Conservation (phyloP, 768 basidiomycete genomes). For the Sistotremastrum suecicum region DNA sequence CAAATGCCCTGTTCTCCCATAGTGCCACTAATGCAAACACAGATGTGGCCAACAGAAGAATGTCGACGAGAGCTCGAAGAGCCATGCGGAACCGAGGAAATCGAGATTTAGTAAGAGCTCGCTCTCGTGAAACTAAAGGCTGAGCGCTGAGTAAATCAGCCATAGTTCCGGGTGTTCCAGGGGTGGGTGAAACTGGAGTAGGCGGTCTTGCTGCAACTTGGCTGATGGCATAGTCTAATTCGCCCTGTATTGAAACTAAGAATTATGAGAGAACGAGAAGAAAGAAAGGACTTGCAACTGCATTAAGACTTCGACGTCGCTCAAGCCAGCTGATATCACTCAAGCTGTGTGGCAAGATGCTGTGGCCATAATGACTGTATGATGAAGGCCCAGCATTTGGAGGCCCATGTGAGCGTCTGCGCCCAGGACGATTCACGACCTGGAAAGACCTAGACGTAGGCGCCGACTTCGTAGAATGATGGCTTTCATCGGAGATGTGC, state of each 20-base stretch:
- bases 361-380: slow-evolving; percentile 4
- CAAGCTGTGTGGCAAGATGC: slow-evolving; percentile 33
- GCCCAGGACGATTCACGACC: slow-evolving; percentile 35
- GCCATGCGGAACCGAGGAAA: slow-evolving; percentile 24
- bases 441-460: slow-evolving; percentile 24
- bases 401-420: slow-evolving; percentile 30
- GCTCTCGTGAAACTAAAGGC: slow-evolving; percentile 15
- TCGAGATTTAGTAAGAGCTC: too few species aligned
- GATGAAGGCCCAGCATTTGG: slow-evolving; percentile 24
- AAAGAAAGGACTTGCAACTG: slow-evolving; percentile 37
- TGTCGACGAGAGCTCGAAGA: slow-evolving; percentile 41
- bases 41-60: slow-evolving; percentile 42
- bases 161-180: slow-evolving; percentile 23
- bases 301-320: slow-evolving; percentile 54
- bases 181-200: slow-evolving; percentile 27
- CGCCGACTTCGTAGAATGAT: too few species aligned
- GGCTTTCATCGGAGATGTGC: too few species aligned
- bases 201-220: slow-evolving; percentile 35
- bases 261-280: neutral
- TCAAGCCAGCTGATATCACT: slow-evolving; percentile 71
- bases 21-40: slow-evolving; percentile 43
- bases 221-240: slow-evolving; percentile 55
- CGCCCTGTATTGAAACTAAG: slow-evolving; percentile 32
- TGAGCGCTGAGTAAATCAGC: slow-evolving; percentile 32
- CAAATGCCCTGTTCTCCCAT: slow-evolving; percentile 39